Base-by-base conservation (phyloP, 2,329 filamentous ascomycete genomes). In the Cladosporium sp. region DNA sequence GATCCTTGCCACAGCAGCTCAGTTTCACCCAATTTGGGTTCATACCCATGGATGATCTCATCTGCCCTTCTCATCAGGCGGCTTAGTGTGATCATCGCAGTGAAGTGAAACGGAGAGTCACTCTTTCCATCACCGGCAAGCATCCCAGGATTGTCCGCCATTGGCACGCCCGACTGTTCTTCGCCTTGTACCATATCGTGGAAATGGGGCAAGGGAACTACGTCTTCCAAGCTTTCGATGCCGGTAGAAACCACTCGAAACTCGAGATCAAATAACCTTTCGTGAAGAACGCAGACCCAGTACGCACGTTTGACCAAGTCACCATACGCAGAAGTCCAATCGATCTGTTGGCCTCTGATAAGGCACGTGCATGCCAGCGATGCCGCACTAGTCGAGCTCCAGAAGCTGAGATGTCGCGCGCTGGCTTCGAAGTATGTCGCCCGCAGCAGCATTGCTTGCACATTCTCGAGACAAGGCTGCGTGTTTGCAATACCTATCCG, bases 281-380 rank as follows among this genome's bases (percentile, higher is more conserved):
- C 55, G 49, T 53, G 53, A 35, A 81, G 74, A 9, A 75, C 74
- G 58, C 79, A 82, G 56, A 78, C 74, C 79, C 80, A 83, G 55
- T 78, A 82, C 1, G 70, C 69, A 52, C 79, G 73, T 54, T 78
- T 76, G 28, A 80, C 70, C 10, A 80, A 65, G 58, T 81, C 77
- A 64, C 72, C 75, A 43, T 69, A 70, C 4, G 71, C 64, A 1
- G 75, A 74, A 14, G 70, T 66, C 66, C 79, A 72, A 54, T 77
- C 74, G 32, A 74, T 70, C 0, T 69, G 51, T 44, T 66, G 61
- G 52, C 77, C 80, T 38, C 73, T 74, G 55, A 83, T 70, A 34
- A 83, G 62, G 2, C 78, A 72, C 60, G 81, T 77, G 56, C 79
- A 82, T n/a, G 80, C 75, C 58, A 77, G 67, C 1, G 80, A 82